Base-by-base conservation (phyloP, 768 basidiomycete genomes). In the Auriscalpium orientale region DNA sequence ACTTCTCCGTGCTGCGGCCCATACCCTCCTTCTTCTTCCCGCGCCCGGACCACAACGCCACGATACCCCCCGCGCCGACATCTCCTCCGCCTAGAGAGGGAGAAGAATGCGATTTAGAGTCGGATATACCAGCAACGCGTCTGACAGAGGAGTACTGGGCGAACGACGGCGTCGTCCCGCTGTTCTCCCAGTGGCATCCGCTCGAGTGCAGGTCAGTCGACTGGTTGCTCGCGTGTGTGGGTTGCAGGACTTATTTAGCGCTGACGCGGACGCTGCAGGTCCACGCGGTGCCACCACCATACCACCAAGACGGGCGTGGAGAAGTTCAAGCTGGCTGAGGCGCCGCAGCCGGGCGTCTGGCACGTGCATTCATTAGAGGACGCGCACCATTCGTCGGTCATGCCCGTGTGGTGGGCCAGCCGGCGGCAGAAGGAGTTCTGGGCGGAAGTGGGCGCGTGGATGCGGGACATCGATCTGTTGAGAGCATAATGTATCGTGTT, bases 171-270 rank as follows among this genome's bases (percentile, higher is more conserved):
- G 68, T 80, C 8, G 78, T 78, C 5, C 78, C 78, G 8, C 13
- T 76, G 15, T 78, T 79, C 60, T 78, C 77, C 8, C 79, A 78
- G 55, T 79, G 73, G 72, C 79, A 80, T 67, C 76, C 79, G 13
- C 64, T 70, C 54, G 62, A 70, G 10, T 80, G 78, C 74, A 60
- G 65, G 76, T 77, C 60, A 65, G 58, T 28, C 34, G 58, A 53
- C 35, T 34, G 45, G 2, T 46, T n/a, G n/a, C n/a, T n/a, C 15
- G 45, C n/a, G n/a, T n/a, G n/a, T n/a, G n/a, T n/a, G n/a, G n/a
- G n/a, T n/a, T n/a, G n/a, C n/a, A n/a, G n/a, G n/a, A n/a, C n/a
- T n/a, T n/a, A n/a, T n/a, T n/a, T n/a, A 5, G 2, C 22, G 22
- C 22, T 28, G 2, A 28, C 22, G 28, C 28, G 28, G 28, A 28